phyloP scores from a whole-genome alignment of 305 asterid genomes.

The Lippia alba region DNA sequence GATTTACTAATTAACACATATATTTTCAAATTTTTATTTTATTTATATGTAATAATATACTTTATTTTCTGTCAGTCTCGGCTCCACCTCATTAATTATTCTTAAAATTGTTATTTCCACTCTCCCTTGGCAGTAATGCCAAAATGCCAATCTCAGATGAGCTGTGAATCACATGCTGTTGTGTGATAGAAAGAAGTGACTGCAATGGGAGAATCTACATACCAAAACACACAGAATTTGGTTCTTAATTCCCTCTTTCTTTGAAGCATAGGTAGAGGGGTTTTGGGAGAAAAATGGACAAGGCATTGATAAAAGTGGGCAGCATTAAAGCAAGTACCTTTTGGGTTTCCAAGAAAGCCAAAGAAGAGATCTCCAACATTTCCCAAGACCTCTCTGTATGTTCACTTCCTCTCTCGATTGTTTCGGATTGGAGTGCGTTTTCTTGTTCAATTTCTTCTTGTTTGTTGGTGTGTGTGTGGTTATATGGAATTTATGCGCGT shows the following conservation, averaged over 20 bases:
- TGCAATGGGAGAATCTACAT: conserved; percentile 14
- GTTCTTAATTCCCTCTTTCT: conserved; percentile 22
- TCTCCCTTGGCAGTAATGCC: conserved; percentile 30
- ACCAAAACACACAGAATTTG: neutral
- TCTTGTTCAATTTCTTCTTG: neutral
- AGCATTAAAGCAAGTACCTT: conserved; percentile 81
- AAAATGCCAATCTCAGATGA: conserved; percentile 43
- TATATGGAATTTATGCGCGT: neutral
- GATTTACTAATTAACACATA: no score
- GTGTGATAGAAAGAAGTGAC: conserved; percentile 10
- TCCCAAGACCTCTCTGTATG: conserved; percentile 80
- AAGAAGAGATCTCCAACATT: conserved; percentile 83
- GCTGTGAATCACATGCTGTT: conserved; percentile 44
- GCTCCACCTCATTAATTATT: neutral
- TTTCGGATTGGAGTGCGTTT: conserved; percentile 1
- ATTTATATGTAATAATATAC: neutral
- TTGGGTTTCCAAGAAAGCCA: conserved; percentile 90
- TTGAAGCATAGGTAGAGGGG: conserved; percentile 17
- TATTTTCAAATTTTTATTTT: no score
- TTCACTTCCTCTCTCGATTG: neutral
- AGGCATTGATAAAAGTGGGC: conserved; percentile 75
- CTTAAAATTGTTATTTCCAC: conserved; percentile 33
- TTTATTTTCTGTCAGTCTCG: neutral
- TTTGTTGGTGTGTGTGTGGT: neutral
- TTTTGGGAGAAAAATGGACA: conserved; percentile 64